Percentiles rank a stretch among this genome's conserved stretches.
These are phyloP conservation scores for Capsicum pubescens DNA, from an alignment of 257 asterid species.

Conservation along the genomic window DNA sequence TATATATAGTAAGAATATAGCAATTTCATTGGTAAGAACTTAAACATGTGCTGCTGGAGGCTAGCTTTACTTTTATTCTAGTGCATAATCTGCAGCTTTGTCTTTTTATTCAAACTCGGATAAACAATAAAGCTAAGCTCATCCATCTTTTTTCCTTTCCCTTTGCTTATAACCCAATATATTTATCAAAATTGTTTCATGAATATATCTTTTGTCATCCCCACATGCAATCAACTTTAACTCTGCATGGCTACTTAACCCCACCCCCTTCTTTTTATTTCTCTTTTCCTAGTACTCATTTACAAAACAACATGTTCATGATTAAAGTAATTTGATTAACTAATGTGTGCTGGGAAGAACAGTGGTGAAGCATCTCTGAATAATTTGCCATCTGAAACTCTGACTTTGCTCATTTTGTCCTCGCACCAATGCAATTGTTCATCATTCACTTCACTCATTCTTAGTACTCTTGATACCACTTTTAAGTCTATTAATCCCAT, in stretches of 20 bases:
- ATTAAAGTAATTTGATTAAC: neutral
- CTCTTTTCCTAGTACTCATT: neutral
- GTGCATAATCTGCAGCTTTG: neutral
- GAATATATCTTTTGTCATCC: constrained; percentile 34
- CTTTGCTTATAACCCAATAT: constrained; percentile 37
- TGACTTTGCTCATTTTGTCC: constrained; percentile 85
- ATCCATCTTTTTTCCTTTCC: constrained; percentile 24
- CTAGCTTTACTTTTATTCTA: neutral
- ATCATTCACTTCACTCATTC: constrained; percentile 72
- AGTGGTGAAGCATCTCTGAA: constrained; percentile 89
- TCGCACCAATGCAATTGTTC: constrained; percentile 93
- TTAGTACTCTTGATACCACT: constrained; percentile 80
- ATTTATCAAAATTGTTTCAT: constrained; percentile 12
- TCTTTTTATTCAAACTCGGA: constrained; percentile 20
- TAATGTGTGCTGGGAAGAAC: constrained; percentile 77
- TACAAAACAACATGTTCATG: constrained; percentile 35
- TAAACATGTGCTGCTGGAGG: neutral
- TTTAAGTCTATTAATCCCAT: constrained; percentile 80
- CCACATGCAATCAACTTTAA: constrained; percentile 40
- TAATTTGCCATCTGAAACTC: constrained; percentile 71
- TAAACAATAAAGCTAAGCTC: constrained; percentile 37
- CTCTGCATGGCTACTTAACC: neutral
- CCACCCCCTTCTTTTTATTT: neutral
- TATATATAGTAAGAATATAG: too few species aligned
- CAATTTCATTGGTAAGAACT: too few species aligned